Base-by-base conservation (phyloP, 2,329 filamentous ascomycete species). In the Didymella glomerata region DNA sequence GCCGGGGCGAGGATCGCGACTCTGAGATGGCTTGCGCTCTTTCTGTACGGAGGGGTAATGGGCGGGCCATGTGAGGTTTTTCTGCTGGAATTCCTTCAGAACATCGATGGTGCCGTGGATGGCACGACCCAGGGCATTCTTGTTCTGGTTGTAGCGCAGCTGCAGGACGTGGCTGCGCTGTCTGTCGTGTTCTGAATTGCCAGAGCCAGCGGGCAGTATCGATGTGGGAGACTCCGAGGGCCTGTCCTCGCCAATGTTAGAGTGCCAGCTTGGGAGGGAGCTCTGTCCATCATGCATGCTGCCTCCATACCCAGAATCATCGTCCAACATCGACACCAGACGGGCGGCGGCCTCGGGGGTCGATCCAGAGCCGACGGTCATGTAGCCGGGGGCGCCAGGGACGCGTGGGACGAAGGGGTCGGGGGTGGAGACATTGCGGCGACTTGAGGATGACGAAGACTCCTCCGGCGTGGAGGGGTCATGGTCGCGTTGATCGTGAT, bases 101-200 rank as follows among this genome's bases (percentile, higher is more conserved):
- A 92, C 87, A 60, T 97, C 92, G 57, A 97, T 87, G 9, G 93
- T 94, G 67, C 88, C 87, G 71, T 89, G 91, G 73, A 99, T 97
- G 14, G 93, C 90, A 60, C 93, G 90, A 42, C 88, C 92, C n/a
- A 99, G 86, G 30, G 91, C 88, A 6, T 89, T 91, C 59, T 93
- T 88, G 76, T 98, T 97, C 71, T 92, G 88, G 77, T 98, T 98
- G 80, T 97, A 97, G 83, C 91, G 92, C 65, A 98, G 85, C 80
- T 98, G 95, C 73, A 96, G 90, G 48, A 97, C 88, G 77, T 96
- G 92, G 72, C 90, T 91, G 36, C 92, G 66, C 86, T 76, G 85
- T 69, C 85, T 85, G 72, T 92, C 89, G 64, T 87, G 81, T 50
- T 90, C 88, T 44, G 82, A 81, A 36, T 68, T 67, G 77, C 75